Conservation (phyloP, 2,329 filamentous ascomycete genomes). For the Colletotrichum neosansevieriae region DNA sequence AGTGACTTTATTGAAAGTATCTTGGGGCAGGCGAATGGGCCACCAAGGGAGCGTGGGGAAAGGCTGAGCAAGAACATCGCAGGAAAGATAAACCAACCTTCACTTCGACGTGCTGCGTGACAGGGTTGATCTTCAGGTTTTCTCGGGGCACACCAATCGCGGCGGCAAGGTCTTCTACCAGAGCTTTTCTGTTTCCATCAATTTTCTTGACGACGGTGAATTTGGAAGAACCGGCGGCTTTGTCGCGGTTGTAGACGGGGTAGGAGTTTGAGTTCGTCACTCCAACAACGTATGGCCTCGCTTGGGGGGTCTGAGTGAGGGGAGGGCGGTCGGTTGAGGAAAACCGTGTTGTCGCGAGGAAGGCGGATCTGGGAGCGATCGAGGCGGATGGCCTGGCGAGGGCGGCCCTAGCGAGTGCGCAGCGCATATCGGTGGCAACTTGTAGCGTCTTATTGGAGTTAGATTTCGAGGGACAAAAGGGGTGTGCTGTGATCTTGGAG, state of each 20-base stretch:
- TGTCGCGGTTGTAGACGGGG: conserved; percentile 78
- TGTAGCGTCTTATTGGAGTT: too few species aligned
- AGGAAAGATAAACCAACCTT: conserved; percentile 64
- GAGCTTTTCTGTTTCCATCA: conserved; percentile 74
- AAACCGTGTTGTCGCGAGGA: conserved; percentile 32
- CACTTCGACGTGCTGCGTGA: conserved; percentile 81
- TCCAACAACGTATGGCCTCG: conserved; percentile 74
- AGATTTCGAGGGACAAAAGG: not conserved
- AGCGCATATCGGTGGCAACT: conserved; percentile 2
- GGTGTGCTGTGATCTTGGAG: not conserved
- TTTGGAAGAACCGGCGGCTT: conserved; percentile 82
- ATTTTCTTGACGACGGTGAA: conserved; percentile 83
- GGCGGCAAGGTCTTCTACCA: conserved; percentile 73
- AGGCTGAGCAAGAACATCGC: too few species aligned
- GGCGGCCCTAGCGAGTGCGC: conserved; percentile 9
- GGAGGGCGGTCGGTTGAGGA: conserved; percentile 31
- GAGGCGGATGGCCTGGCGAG: conserved; percentile 9
- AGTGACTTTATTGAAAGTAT: too few species aligned
- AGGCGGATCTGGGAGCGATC: conserved; percentile 17
- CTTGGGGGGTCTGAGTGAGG: conserved; percentile 52
- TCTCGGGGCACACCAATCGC: conserved; percentile 68
- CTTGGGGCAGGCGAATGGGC: too few species aligned
- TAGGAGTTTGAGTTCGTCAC: conserved; percentile 79
- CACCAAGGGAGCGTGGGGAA: too few species aligned
- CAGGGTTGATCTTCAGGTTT: conserved; percentile 65